Conservation (phyloP, 495 filamentous ascomycete genomes). For the Trichoderma virens region DNA sequence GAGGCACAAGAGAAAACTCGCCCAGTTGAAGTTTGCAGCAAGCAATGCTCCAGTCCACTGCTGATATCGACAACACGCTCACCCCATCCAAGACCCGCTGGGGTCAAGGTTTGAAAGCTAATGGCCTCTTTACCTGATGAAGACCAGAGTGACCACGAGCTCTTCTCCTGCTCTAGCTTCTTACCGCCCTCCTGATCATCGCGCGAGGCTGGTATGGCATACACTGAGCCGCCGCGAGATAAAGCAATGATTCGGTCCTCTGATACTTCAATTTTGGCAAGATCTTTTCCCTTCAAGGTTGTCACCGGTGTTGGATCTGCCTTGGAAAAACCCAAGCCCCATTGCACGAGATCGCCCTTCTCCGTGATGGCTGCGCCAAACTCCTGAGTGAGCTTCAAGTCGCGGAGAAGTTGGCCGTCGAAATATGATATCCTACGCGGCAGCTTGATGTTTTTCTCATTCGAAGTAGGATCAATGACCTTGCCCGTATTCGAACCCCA, state of each 20-base stretch:
- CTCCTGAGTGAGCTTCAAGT: conserved; percentile 75
- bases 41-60: conserved; percentile 73
- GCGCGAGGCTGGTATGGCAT: conserved; percentile 73
- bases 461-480: conserved; percentile 77
- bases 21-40: conserved; percentile 78
- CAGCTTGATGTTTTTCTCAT: conserved; percentile 66
- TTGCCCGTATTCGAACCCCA: conserved; percentile 87
- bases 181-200: conserved; percentile 56
- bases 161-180: conserved; percentile 43
- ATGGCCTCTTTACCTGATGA: conserved; percentile 28
- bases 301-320: conserved; percentile 43
- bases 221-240: conserved; percentile 68
- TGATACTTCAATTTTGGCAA: conserved; percentile 64
- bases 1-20: conserved; percentile 80
- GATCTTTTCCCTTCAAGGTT: conserved; percentile 75
- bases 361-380: conserved; percentile 87
- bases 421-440: conserved; percentile 78
- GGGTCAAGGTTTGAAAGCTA: conserved; percentile 65
- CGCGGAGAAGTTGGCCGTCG: conserved; percentile 73
- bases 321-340: conserved; percentile 69
- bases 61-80: conserved; percentile 69
- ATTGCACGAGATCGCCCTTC: conserved; percentile 84
- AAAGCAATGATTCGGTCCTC: conserved; percentile 77
- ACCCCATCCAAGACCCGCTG: conserved; percentile 55
- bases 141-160: conserved; percentile 76